These are phyloP conservation scores for Tricladium varicosporioides DNA, from an alignment of 2,329 filamentous ascomycete species.

Conservation along the genomic window DNA sequence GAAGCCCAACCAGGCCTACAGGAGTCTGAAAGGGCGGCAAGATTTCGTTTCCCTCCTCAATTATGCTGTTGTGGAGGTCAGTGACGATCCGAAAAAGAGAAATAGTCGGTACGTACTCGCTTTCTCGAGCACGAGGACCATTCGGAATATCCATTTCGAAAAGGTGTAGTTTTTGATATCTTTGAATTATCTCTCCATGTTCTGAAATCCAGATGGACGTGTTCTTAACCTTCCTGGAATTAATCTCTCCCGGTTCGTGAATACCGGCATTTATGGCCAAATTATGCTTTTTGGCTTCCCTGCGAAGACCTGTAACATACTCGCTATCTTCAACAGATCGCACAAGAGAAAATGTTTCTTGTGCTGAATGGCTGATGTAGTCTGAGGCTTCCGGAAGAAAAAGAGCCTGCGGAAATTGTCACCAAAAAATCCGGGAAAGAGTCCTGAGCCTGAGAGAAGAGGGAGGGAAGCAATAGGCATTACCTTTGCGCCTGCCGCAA, in stretches of 20 bases:
- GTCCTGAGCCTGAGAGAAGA: too few relatives aligned
- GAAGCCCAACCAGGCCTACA: constrained; percentile 72
- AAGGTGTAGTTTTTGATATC: constrained; percentile 86
- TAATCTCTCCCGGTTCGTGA: constrained; percentile 62
- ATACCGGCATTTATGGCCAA: constrained; percentile 84
- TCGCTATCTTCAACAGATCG: constrained; percentile 61
- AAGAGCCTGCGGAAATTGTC: constrained; percentile 54
- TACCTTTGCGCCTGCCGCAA: constrained; percentile 75
- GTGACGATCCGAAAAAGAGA: neutral
- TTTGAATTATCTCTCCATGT: constrained; percentile 53
- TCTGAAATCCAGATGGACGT: constrained; percentile 66
- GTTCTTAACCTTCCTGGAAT: constrained; percentile 53
- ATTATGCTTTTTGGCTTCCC: constrained; percentile 59
- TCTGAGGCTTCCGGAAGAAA: constrained; percentile 81
- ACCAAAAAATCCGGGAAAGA: constrained; percentile 7
- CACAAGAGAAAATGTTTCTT: constrained; percentile 70
- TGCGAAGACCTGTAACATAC: constrained; percentile 74
- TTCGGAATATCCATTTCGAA: constrained; percentile 72
- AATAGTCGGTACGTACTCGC: constrained; percentile 62
- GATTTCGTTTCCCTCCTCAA: constrained; percentile 52
- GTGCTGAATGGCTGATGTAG: constrained; percentile 72
- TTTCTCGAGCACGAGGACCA: constrained; percentile 42
- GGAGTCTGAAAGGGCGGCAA: constrained; percentile 67
- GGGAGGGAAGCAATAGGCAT: too few relatives aligned
- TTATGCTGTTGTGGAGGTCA: neutral